Percentiles rank a stretch among this genome's conserved stretches.
These are phyloP conservation scores for Nicotiana otophora DNA, from an alignment of 257 asterid genomes.

Conservation along the genomic window DNA sequence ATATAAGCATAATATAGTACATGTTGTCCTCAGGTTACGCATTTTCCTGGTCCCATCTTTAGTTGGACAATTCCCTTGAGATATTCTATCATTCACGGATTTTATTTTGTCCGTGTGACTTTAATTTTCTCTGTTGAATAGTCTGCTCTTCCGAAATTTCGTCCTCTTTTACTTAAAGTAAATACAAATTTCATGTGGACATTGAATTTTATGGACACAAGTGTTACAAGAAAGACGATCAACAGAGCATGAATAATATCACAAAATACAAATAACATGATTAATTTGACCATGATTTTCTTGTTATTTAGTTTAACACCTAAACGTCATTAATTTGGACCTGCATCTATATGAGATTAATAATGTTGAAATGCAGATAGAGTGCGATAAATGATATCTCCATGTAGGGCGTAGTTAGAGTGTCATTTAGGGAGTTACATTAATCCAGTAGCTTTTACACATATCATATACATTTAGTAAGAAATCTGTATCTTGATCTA, in stretches of 20 bases:
- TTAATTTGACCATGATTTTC: neutral
- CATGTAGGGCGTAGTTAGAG: no score
- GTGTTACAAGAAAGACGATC: neutral
- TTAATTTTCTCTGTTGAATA: neutral
- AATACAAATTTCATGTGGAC: neutral
- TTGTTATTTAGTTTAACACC: neutral
- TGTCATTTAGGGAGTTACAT: no score
- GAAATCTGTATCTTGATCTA: no score
- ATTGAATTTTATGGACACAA: neutral
- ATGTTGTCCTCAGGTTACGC: slow-evolving; percentile 1
- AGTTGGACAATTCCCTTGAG: neutral
- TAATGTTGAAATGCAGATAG: no score
- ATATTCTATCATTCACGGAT: neutral
- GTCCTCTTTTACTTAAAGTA: neutral
- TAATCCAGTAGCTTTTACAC: no score
- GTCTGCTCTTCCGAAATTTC: neutral
- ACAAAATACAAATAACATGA: neutral
- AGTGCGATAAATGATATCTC: no score
- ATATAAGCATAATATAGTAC: neutral
- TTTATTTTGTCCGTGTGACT: neutral
- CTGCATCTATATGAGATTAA: neutral
- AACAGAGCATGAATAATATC: neutral
- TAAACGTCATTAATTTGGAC: neutral
- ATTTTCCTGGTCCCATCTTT: neutral
- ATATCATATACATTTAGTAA: no score